Percentiles rank a stretch among this genome's conserved stretches.
phyloP scores from a whole-genome alignment of 2,329 filamentous ascomycete genomes.

The Coniochaeta sp. region DNA sequence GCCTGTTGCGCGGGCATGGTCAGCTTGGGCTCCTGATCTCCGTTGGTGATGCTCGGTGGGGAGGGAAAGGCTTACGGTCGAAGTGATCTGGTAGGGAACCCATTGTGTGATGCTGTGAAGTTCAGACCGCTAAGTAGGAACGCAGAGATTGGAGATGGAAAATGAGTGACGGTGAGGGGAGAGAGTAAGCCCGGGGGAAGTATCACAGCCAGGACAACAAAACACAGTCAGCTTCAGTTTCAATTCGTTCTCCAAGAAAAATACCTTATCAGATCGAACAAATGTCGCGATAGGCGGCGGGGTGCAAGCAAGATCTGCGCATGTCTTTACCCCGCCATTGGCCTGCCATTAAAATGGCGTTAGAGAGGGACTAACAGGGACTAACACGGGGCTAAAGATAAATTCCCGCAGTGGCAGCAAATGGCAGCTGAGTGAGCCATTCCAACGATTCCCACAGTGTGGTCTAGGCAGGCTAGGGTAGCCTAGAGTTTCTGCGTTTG shows the following conservation, averaged over 20 bases:
- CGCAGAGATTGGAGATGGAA: too few relatives aligned
- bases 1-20: conserved; percentile 31
- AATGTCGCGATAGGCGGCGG: neutral
- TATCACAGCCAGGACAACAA: neutral
- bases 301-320: neutral
- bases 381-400: neutral
- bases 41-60: neutral
- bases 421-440: neutral
- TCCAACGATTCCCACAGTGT: too few relatives aligned
- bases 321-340: neutral
- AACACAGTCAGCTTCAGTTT: neutral
- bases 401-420: neutral
- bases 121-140: neutral
- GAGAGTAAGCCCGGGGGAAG: too few relatives aligned
- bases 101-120: conserved; percentile 14
- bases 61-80: conserved; percentile 38
- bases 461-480: too few relatives aligned
- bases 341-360: neutral
- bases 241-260: neutral
- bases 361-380: neutral
- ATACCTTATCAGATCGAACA: neutral
- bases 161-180: too few relatives aligned
- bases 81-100: conserved; percentile 49
- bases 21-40: conserved; percentile 4
- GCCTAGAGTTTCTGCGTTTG: neutral